Percentiles rank a stretch among this genome's conserved stretches.
Conservation (phyloP, 495 filamentous ascomycete genomes). For the Aspergillus steynii region DNA sequence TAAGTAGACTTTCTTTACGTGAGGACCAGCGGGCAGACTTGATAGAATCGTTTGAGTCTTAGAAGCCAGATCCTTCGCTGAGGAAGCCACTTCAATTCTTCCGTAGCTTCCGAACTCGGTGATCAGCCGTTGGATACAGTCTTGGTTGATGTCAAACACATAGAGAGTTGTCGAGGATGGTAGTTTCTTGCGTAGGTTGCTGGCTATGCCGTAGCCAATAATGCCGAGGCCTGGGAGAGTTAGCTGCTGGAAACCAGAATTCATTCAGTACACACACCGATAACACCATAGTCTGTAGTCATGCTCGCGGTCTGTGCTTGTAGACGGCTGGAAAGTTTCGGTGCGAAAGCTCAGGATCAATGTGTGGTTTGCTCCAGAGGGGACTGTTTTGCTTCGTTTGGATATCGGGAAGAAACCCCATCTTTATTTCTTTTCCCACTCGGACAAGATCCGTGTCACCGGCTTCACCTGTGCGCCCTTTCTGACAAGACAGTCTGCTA, state of each 20-base stretch:
- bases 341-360: no score
- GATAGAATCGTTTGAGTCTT: background rate
- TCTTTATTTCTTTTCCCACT: no score
- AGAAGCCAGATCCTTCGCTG: background rate
- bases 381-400: no score
- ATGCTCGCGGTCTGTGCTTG: no score
- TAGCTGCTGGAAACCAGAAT: background rate
- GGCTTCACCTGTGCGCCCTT: no score
- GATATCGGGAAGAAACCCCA: no score
- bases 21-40: background rate
- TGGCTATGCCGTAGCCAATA: slow-evolving; percentile 1
- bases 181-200: background rate
- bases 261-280: background rate
- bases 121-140: background rate
- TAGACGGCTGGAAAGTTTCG: no score
- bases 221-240: background rate
- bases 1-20: background rate
- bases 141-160: background rate
- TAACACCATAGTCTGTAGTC: background rate
- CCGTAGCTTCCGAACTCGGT: background rate
- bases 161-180: background rate
- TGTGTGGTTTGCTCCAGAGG: no score
- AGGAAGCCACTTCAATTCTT: background rate
- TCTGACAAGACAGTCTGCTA: no score
- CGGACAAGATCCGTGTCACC: no score